Base-by-base conservation (phyloP, 2,329 filamentous ascomycete species). In the Ascochyta rabiei region DNA sequence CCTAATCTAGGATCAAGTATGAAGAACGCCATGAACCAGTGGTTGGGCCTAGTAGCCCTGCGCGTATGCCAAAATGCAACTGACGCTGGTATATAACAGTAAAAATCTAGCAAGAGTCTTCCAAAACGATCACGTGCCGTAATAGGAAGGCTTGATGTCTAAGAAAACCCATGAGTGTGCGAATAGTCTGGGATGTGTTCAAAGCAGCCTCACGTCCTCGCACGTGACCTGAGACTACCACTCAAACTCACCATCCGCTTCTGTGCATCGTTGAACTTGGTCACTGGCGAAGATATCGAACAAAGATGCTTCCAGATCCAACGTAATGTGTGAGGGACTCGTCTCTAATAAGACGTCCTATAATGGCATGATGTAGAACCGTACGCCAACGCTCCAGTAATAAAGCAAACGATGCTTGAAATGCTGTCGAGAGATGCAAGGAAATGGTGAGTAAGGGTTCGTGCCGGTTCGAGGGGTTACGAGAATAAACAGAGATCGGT, bases 61-160 rank as follows among this genome's bases (percentile, higher is more conserved):
- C 52, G 45, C 46, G 47, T 56, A 54, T 69, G 70, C 67, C 67
- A 70, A 64, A 67, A 71, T 73, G 68, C 68, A 70, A 68, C 61
- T 50, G 38, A 54, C 64, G 62, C 63, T 70, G 63, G 62, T 70
- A 67, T 62, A 66, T 62, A 56, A 61, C 62, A 66, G 65, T 56
- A 59, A 57, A 58, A 48, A 39, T 51, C 53, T 44, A 57, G n/a
- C 19, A 33, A 46, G 28, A 10, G n/a, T 42, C 30, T 6, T 24
- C 35, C 12, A 24, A 47, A 56, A 13, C 18, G 18, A 15, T 26
- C 28, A 30, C 34, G 37, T 33, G 38, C 45, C 28, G 10, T 31
- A 19, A 42, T 4, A 35, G n/a, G 16, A 10, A 28, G 9, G 5
- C 5, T 13, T 19, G 18, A 18, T 38, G 2, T n/a, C 12, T 18